Evolutionary conservation across 441 rosid genomes (phyloP).

Genomic region (Daphne laureola): DNA sequence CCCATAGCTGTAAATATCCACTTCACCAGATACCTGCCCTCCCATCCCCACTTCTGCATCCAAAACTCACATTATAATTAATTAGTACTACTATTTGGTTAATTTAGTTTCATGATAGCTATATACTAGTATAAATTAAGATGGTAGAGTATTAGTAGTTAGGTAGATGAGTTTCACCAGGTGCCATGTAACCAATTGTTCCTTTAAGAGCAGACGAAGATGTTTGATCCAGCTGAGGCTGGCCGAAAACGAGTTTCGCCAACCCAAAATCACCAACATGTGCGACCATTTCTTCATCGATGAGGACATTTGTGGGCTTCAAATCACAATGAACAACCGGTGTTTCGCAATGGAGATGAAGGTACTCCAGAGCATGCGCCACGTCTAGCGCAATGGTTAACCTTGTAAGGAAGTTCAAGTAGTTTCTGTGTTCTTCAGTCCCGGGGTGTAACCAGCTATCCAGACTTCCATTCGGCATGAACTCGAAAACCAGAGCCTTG

Average conservation of each 20-base stretch:
- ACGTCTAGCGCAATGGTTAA: slow-evolving; percentile 9
- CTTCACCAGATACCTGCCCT: neutral
- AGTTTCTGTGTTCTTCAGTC: neutral
- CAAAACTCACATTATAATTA: too few relatives aligned
- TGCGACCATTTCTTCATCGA: slow-evolving; percentile 5
- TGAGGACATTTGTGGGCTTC: slow-evolving; percentile 9
- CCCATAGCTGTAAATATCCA: neutral
- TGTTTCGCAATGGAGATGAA: slow-evolving; percentile 11
- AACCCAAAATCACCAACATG: slow-evolving; percentile 12
- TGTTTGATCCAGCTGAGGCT: too few relatives aligned
- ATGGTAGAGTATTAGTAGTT: too few relatives aligned
- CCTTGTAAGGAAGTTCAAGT: slow-evolving; percentile 1
- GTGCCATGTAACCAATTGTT: too few relatives aligned
- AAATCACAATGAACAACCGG: slow-evolving; percentile 11
- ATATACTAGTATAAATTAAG: too few relatives aligned
- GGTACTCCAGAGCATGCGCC: slow-evolving; percentile 3
- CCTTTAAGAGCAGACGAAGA: too few relatives aligned
- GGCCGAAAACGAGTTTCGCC: neutral
- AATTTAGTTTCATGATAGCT: too few relatives aligned
- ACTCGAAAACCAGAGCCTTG: slow-evolving; percentile 9
- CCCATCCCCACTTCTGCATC: neutral
- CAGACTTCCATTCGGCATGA: slow-evolving; percentile 14
- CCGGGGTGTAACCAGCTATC: slow-evolving; percentile 1
- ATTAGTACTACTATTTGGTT: too few relatives aligned
- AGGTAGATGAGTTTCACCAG: too few relatives aligned